phyloP scores from a whole-genome alignment of 1,139 yeast species.

The Blastobotrys aristatus region DNA sequence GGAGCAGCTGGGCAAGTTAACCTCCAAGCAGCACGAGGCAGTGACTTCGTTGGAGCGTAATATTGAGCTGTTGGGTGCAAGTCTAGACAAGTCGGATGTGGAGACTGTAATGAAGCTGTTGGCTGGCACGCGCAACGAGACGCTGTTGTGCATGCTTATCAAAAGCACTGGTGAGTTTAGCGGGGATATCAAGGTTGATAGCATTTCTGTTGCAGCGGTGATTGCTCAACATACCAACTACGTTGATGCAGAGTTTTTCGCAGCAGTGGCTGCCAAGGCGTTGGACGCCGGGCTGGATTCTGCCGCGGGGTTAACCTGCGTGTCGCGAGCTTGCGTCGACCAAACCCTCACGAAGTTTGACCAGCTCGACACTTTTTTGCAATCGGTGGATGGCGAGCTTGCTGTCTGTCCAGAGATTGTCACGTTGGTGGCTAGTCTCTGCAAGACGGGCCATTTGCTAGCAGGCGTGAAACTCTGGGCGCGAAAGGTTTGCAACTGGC shows the following conservation, averaged over 20 bases:
- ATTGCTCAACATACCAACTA: constrained; percentile 2
- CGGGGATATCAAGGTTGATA: not conserved
- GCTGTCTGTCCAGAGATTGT: constrained; percentile 9
- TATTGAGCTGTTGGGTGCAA: not conserved
- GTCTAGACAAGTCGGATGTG: constrained; percentile 2
- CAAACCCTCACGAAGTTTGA: not conserved
- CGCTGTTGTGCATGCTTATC: constrained; percentile 5
- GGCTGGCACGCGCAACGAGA: not conserved
- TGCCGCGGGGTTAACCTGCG: constrained; percentile 4
- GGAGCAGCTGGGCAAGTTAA: not conserved
- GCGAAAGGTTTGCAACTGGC: constrained; percentile 24
- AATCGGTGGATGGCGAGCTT: constrained; percentile 6
- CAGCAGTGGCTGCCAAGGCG: not conserved
- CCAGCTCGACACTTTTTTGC: not conserved
- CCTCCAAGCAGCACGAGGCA: not conserved
- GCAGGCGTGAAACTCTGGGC: constrained; percentile 8
- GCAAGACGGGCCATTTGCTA: not conserved
- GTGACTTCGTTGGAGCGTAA: constrained; percentile 3
- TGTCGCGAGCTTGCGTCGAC: constrained; percentile 3
- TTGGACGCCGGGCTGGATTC: not conserved
- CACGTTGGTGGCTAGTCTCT: constrained; percentile 8
- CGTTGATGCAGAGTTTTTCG: not conserved
- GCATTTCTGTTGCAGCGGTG: constrained; percentile 6
- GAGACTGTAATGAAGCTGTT: not conserved
- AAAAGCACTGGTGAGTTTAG: constrained; percentile 2